Evolutionary conservation across 768 basidiomycete species (phyloP).

Genomic region (Gymnopilus dilepis): DNA sequence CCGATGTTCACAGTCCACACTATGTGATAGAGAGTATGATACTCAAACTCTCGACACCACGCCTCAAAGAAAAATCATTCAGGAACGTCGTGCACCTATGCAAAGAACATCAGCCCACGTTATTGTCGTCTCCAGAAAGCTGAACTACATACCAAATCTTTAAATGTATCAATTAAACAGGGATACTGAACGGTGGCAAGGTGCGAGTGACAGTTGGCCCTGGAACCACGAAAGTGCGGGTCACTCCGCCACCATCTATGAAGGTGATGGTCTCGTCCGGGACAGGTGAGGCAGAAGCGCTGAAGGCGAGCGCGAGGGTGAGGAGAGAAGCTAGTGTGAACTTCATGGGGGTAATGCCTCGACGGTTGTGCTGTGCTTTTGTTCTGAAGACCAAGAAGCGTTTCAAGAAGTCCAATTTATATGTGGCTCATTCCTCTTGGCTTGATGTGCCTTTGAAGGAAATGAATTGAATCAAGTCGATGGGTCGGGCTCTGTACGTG

Average conservation of each 20-base stretch:
- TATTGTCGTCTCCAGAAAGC: no score
- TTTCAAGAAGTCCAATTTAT: no score
- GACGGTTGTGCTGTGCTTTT: background rate
- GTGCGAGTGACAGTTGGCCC: slow-evolving; percentile 5
- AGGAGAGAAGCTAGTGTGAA: slow-evolving; percentile 17
- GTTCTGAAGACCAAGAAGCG: background rate
- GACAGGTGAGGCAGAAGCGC: slow-evolving; percentile 19
- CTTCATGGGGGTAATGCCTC: slow-evolving; percentile 13
- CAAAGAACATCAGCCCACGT: no score
- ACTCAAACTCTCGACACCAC: no score
- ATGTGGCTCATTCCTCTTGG: no score
- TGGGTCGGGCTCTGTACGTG: background rate
- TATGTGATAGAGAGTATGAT: no score
- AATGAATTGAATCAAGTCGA: background rate
- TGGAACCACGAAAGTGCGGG: slow-evolving; percentile 12
- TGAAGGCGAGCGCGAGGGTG: slow-evolving; percentile 18
- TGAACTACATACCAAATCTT: no score
- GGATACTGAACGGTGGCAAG: slow-evolving; percentile 19
- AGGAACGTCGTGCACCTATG: no score
- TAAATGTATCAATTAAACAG: slow-evolving; percentile 8
- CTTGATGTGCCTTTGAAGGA: background rate
- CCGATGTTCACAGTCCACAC: no score
- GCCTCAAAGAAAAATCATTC: no score
- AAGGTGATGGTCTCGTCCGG: slow-evolving; percentile 16
- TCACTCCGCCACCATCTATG: slow-evolving; percentile 8